Conservation (phyloP, 352 stramenopile species). For the Phytophthora kernoviae region DNA sequence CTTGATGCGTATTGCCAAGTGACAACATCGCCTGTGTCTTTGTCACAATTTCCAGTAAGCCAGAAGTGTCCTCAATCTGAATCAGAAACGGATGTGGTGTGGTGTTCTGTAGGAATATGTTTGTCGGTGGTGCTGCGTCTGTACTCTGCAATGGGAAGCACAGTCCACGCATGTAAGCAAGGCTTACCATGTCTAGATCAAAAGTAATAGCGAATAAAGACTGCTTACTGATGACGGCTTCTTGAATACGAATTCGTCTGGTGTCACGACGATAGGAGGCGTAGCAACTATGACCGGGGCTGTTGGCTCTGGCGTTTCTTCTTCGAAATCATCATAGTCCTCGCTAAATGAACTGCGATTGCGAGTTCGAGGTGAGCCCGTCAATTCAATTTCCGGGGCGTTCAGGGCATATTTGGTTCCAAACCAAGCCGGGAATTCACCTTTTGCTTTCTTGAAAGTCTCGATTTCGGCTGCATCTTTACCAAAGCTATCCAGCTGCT, state of each 20-base stretch:
- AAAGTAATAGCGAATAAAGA: not conserved
- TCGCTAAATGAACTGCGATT: constrained; percentile 42
- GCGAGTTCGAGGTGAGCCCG: constrained; percentile 49
- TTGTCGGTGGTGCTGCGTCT: constrained; percentile 47
- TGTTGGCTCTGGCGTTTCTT: constrained; percentile 10
- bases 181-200: not conserved
- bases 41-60: constrained; percentile 68
- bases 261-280: constrained; percentile 58
- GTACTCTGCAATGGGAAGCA: constrained; percentile 10
- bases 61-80: constrained; percentile 59
- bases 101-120: constrained; percentile 83
- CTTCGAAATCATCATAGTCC: constrained; percentile 34
- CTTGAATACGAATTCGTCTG: constrained; percentile 71
- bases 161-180: not conserved
- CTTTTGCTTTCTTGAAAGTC: constrained; percentile 67
- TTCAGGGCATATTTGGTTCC: constrained; percentile 65
- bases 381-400: constrained; percentile 53
- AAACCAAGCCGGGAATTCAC: constrained; percentile 66
- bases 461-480: constrained; percentile 75
- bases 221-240: constrained; percentile 34
- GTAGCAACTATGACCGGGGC: constrained; percentile 12
- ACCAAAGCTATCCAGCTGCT: constrained; percentile 69
- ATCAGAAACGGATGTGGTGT: constrained; percentile 59
- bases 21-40: constrained; percentile 16
- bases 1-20: constrained; percentile 14